phyloP scores from a whole-genome alignment of 202 grass and related monocot species.

The Setaria viridis region DNA sequence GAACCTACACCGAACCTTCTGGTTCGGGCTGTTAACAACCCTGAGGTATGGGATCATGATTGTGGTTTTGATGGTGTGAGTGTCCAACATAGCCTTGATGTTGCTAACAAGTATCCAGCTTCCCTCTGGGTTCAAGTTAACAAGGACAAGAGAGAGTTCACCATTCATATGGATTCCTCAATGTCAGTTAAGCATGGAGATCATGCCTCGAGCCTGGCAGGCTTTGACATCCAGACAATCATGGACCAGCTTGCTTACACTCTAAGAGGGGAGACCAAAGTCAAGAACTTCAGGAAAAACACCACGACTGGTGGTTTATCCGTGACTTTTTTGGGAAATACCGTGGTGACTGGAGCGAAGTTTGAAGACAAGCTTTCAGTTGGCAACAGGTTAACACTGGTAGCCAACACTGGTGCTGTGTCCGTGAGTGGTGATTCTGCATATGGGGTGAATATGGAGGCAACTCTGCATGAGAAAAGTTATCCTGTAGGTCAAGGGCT shows the following conservation, averaged over 20 bases:
- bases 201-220: slow-evolving; percentile 64
- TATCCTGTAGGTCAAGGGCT: slow-evolving; percentile 59
- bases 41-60: slow-evolving; percentile 92
- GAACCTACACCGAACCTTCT: slow-evolving; percentile 64
- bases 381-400: slow-evolving; percentile 60
- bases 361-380: slow-evolving; percentile 71
- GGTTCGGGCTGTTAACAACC: slow-evolving; percentile 62
- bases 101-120: slow-evolving; percentile 58
- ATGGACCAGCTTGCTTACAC: slow-evolving; percentile 67
- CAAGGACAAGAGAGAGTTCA: slow-evolving; percentile 89
- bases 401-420: slow-evolving; percentile 61
- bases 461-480: slow-evolving; percentile 54
- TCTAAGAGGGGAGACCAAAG: slow-evolving; percentile 75
- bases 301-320: slow-evolving; percentile 68
- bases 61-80: slow-evolving; percentile 81
- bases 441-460: slow-evolving; percentile 68
- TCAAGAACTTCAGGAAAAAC: slow-evolving; percentile 71
- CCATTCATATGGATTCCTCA: slow-evolving; percentile 80
- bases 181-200: slow-evolving; percentile 72
- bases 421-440: slow-evolving; percentile 57
- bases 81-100: slow-evolving; percentile 60
- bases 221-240: slow-evolving; percentile 74
- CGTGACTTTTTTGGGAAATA: slow-evolving; percentile 73
- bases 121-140: slow-evolving; percentile 70
- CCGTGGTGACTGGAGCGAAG: slow-evolving; percentile 65